Percentiles rank a stretch among this genome's conserved stretches.
These are phyloP conservation scores for Globisporangium perplexum DNA, from an alignment of 352 stramenopile species.

Conservation along the genomic window DNA sequence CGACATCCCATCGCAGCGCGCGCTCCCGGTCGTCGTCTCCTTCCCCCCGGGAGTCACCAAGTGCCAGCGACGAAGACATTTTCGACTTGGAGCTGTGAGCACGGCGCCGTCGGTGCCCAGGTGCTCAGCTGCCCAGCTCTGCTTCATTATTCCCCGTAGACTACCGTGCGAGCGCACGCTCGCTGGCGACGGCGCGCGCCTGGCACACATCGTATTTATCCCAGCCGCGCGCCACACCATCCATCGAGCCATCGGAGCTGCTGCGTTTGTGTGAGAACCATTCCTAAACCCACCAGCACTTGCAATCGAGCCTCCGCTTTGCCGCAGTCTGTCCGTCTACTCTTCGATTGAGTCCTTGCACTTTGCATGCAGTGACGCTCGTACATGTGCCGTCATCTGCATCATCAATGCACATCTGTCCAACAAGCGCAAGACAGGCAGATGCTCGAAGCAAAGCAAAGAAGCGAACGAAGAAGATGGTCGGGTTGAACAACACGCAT, in stretches of 20 bases:
- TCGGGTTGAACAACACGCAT: no score
- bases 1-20: slow-evolving; percentile 6
- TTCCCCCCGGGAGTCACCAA: not conserved
- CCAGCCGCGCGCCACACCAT: not conserved
- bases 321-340: not conserved
- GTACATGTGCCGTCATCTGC: no score
- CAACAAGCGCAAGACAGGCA: no score
- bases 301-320: not conserved
- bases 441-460: no score
- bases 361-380: no score
- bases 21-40: slow-evolving; percentile 8
- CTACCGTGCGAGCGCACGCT: not conserved
- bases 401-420: no score
- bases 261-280: not conserved
- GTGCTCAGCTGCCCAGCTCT: no score
- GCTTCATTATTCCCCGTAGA: no score
- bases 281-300: not conserved
- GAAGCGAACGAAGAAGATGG: no score
- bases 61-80: slow-evolving; percentile 41
- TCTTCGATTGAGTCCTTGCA: no score
- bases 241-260: not conserved
- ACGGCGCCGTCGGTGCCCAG: no score
- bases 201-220: not conserved
- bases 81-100: slow-evolving; percentile 66
- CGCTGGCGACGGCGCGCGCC: no score